Evolutionary conservation across 2,329 filamentous ascomycete genomes (phyloP), one percentile per base, ranked within the genome.

Genomic region (Ophiobolus disseminans): DNA sequence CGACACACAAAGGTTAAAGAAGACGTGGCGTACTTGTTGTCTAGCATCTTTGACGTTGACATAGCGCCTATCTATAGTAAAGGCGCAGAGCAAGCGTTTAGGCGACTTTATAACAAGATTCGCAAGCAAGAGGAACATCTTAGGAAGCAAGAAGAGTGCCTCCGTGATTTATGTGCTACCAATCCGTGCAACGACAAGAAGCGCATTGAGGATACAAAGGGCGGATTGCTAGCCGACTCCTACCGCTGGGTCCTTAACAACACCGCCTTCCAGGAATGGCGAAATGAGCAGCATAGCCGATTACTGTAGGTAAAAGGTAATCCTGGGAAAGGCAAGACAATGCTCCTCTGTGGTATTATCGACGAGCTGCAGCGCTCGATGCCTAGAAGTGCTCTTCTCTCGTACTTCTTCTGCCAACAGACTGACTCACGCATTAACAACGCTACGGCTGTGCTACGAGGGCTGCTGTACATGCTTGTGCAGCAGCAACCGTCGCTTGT

Each of bases 371-470:
- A 68, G 34, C 40, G 23, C 5, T 39, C 42, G 5, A 39, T 44
- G 17, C 45, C 54, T 7, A 35, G 68, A 14, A 35, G 55, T 13
- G 44, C 55, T 19, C 43, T 46, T 28, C 41, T 60, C 7, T 42
- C 47, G 3, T 50, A 61, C 50, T 78, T 78, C 60, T 76, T 80
- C 59, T 81, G 75, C 55, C 70, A 81, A 53, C 62, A 65, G n/a
- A 71, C 70, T 5, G 60, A 78, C 36, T 21, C 80, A 74, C 55
- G 69, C 80, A 49, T 77, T 9, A 78, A 76, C 46, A 75, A 55
- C 37, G 73, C 73, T 0, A 66, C 57, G 0, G 65, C 75, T 1
- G 72, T 80, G 0, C 51, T 81, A 2, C 70, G 74, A 0, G 76
- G 79, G 0, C 62, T 82, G 0, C 65, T 80, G 0, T 79, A 68